Base-by-base conservation (phyloP, 345 rosid species). In the Orychophragmus violaceus region DNA sequence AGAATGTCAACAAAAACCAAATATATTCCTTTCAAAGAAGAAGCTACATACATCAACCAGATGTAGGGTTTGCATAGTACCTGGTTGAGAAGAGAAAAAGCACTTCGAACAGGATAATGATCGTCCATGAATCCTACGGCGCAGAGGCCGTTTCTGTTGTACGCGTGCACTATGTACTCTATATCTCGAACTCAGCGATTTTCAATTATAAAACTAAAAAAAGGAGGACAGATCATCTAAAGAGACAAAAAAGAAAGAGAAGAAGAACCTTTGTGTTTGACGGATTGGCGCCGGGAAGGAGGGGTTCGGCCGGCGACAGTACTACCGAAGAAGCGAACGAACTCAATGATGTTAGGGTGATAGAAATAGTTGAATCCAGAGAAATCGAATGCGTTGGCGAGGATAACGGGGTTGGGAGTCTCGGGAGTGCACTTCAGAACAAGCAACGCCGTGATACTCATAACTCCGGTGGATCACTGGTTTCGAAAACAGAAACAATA, bases 71-170 rank as follows among this genome's bases (percentile, higher is more conserved):
- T 42, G 16, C 22, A 3, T 21, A 42, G 49, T 42, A 93, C 98
- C 95, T 90, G 88, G 74, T 80, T 87, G 71, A 94, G 92, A 79
- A 94, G 82, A 28, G 95, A 90, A 62, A 94, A 94, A 6, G 97
- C 83, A 66, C 99, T 88, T 28, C 97, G 88, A 42, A 94, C 97
- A 0, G 99, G 96, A 68, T 90, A 88, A 64, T 84, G 87, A 80
- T 84, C 96, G 64, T 94, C 97, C 99, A 94, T 94, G 74, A 94
- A 94, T 5, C 95, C 97, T 70, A 88, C 28, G 2, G 83, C 88
- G 64, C 95, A 87, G 19, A 94, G 95, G 37, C 99, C 99, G 78
- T 90, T 84, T 48, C 87, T 72, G 71, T 87, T 90, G 75, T 90
- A 90, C 24, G 95, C 68, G 74, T 90, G 96, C 64, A 94, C 97